Evolutionary conservation across 2,329 filamentous ascomycete species (phyloP), one percentile per base, ranked within the genome.

Genomic region (Aphanocladium album): DNA sequence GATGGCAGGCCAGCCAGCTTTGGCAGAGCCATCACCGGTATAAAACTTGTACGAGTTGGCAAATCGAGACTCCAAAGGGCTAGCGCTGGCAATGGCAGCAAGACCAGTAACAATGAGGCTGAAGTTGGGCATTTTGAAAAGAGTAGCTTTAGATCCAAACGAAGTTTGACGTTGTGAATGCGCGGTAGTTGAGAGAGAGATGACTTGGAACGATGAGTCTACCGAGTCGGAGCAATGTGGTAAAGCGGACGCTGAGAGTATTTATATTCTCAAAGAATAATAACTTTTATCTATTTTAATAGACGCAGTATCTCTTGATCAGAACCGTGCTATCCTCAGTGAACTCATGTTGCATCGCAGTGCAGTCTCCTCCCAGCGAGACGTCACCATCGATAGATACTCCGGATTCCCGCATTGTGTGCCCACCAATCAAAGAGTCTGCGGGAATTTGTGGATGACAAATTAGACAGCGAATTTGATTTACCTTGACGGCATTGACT

Each of bases 1-100:
- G 12, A 59, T 54, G 14, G 58, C 55, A 17, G 66, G 67, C 67
- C 67, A 68, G 57, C 65, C 66, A 21, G 60, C 60, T 27, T 12
- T 41, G 33, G 57, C 41, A 9, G 64, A 65, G 19, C 67, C 67
- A 51, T 68, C 60, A 33, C 67, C 67, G 8, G 47, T 43, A 50
- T 65, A 68, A 56, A 45, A 23, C 12, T 16, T 61, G 61, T 66
- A 66, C 11, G 25, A 43, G 61, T 67, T 64, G 49, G 59, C 59
- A 39, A 39, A 39, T 39, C 35, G 35, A 39, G 35, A 39, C 35
- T 16, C 35, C 35, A 39, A 16, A 39, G 35, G 35, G 35, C 11
- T 17, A 39, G 35, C 35, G 35, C 35, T 39, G 35, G 35, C 35
- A 39, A 39, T 16, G 6, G 35, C 35, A 16, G 35, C 35, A 39